phyloP scores from a whole-genome alignment of 2,329 filamentous ascomycete species.

The Epichloe scottii region DNA sequence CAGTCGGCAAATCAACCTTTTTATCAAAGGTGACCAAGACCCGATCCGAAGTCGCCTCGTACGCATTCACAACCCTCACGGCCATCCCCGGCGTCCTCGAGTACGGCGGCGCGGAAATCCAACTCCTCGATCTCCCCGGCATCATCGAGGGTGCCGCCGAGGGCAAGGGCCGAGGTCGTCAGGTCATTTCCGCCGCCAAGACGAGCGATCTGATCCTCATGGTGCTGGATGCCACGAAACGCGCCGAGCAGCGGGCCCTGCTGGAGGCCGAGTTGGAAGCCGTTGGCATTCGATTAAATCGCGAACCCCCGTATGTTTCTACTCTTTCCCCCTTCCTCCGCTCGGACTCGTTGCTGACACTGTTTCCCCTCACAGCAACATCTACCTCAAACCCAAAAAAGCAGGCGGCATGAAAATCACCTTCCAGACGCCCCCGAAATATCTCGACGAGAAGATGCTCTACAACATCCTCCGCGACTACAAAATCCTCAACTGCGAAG shows the following conservation, averaged over 20 bases:
- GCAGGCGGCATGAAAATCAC: constrained; percentile 98
- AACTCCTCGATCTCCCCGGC: constrained; percentile 91
- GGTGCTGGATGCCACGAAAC: constrained; percentile 93
- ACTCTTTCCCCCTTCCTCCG: neutral
- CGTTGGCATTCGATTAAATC: constrained; percentile 86
- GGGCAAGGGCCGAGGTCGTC: constrained; percentile 86
- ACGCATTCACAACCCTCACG: constrained; percentile 93
- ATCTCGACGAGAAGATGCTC: constrained; percentile 93
- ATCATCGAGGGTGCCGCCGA: constrained; percentile 96
- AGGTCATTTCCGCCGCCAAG: constrained; percentile 97
- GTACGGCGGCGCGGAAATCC: constrained; percentile 95
- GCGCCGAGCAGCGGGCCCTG: constrained; percentile 79
- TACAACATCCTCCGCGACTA: constrained; percentile 97
- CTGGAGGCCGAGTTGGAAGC: constrained; percentile 89
- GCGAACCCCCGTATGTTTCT: constrained; percentile 64
- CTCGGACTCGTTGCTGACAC: too few relatives aligned
- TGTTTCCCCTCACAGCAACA: constrained; percentile 51
- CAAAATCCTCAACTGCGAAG: constrained; percentile 96
- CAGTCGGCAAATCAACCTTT: constrained; percentile 97
- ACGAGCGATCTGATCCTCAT: constrained; percentile 95
- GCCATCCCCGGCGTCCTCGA: constrained; percentile 95
- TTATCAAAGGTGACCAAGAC: constrained; percentile 99
- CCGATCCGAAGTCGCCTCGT: constrained; percentile 87
- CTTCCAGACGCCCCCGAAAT: constrained; percentile 78
- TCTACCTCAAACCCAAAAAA: constrained; percentile 92